A percentile compares a stretch with the other conserved stretches of the same genome.
phyloP scores from a whole-genome alignment of 2,329 filamentous ascomycete genomes.

The Rhinocladiella mackenziei region DNA sequence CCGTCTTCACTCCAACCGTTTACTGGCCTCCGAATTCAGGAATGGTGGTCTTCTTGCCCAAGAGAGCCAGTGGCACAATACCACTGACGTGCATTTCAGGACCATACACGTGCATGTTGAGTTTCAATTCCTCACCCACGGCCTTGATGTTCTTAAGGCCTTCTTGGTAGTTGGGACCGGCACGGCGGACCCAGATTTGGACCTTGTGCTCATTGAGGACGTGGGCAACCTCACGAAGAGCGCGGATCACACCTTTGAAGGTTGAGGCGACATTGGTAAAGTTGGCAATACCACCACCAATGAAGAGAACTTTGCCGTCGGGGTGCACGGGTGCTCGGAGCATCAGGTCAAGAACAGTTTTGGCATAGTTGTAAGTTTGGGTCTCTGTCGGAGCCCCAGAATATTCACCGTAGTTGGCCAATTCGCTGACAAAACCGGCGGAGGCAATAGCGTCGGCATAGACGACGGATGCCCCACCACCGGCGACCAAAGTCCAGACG shows the following conservation, averaged over 20 bases:
- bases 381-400: constrained; percentile 98
- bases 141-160: constrained; percentile 99
- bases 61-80: constrained; percentile 87
- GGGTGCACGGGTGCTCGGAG: constrained; percentile 78
- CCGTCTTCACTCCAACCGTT: not conserved
- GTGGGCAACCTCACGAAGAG: constrained; percentile 82
- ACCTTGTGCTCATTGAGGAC: constrained; percentile 92
- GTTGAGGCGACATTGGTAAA: constrained; percentile 99
- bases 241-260: constrained; percentile 99
- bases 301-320: constrained; percentile 98
- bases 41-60: constrained; percentile 57
- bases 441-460: constrained; percentile 99
- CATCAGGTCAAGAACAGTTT: constrained; percentile 95
- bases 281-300: constrained; percentile 99
- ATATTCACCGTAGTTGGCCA: constrained; percentile 99
- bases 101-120: constrained; percentile 89
- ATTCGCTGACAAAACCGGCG: constrained; percentile 87
- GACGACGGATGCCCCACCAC: constrained; percentile 98
- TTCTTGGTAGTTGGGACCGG: constrained; percentile 98
- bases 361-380: constrained; percentile 98
- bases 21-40: constrained; percentile 53
- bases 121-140: constrained; percentile 85
- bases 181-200: constrained; percentile 89
- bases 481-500: constrained; percentile 96
- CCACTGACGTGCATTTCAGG: constrained; percentile 86